phyloP scores from a whole-genome alignment of 2,329 filamentous ascomycete genomes.

The Phialemoniopsis sp. region DNA sequence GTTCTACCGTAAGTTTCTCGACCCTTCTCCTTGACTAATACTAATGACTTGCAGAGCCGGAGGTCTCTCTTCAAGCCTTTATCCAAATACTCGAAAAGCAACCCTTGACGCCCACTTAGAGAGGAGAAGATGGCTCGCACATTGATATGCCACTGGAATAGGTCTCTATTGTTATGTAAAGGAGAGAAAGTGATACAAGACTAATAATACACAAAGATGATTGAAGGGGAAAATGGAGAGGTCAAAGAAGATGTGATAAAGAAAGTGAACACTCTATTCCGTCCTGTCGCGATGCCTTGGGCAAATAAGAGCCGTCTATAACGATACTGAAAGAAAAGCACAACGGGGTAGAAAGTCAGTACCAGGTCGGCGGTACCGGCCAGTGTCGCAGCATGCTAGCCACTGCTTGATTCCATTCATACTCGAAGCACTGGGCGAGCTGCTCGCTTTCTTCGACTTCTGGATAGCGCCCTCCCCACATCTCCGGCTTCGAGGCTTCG shows the following conservation, averaged over 20 bases:
- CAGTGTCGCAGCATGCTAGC: constrained; percentile 66
- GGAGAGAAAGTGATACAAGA: no score
- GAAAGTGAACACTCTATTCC: no score
- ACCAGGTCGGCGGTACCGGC: constrained; percentile 55
- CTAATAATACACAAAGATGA: no score
- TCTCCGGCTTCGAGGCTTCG: constrained; percentile 59
- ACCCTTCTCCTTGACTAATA: background rate
- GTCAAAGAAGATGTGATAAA: no score
- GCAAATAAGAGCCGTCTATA: no score
- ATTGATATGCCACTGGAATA: no score
- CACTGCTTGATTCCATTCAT: constrained; percentile 64
- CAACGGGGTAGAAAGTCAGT: constrained; percentile 17
- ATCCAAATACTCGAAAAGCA: constrained; percentile 7
- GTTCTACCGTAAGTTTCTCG: background rate
- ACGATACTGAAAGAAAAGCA: no score
- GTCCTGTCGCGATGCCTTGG: no score
- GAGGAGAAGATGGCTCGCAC: no score
- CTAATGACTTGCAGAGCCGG: constrained; percentile 1
- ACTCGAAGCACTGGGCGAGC: constrained; percentile 58
- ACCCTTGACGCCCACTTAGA: constrained; percentile 3
- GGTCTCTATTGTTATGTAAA: no score
- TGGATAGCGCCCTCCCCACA: constrained; percentile 64
- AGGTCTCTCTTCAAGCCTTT: constrained; percentile 6
- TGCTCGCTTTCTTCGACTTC: constrained; percentile 50
- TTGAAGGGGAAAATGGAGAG: no score